A percentile compares a stretch with the other conserved stretches of the same genome.
Conservation (phyloP, 164 flowering plant species). For the Cinnamomum chago region DNA sequence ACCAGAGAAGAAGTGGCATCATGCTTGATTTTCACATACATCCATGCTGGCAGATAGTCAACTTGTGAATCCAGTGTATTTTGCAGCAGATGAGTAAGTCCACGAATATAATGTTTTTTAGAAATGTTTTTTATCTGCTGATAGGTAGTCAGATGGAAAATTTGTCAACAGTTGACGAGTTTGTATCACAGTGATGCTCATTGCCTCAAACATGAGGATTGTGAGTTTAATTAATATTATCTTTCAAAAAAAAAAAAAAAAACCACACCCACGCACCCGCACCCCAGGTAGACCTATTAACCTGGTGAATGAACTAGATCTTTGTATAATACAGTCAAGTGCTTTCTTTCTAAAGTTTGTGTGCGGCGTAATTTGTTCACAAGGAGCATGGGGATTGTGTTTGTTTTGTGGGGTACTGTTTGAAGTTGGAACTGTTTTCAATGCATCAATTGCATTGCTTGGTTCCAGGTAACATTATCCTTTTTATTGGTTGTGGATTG, state of each 20-base stretch:
- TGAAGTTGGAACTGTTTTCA: too few species aligned
- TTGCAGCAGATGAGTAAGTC: not conserved
- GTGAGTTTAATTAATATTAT: too few species aligned
- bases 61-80: too few species aligned
- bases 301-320: not conserved
- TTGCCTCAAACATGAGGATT: too few species aligned
- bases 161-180: not conserved
- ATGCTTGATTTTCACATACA: too few species aligned
- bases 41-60: too few species aligned
- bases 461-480: not conserved
- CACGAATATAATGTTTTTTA: not conserved
- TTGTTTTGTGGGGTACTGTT: too few species aligned
- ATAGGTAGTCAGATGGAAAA: not conserved
- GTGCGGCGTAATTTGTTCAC: not conserved
- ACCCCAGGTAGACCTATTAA: not conserved
- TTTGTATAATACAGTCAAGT: not conserved
- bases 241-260: too few species aligned
- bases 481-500: not conserved
- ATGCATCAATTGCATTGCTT: too few species aligned
- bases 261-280: not conserved
- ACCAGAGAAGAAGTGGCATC: too few species aligned
- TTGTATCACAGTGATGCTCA: too few species aligned
- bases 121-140: not conserved
- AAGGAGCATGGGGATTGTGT: not conserved
- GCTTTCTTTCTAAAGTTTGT: not conserved